A percentile compares a stretch with the other conserved stretches of the same genome.
Evolutionary conservation across 2,329 filamentous ascomycete species (phyloP).

Genomic region (Neofusicoccum kwambonambiense): DNA sequence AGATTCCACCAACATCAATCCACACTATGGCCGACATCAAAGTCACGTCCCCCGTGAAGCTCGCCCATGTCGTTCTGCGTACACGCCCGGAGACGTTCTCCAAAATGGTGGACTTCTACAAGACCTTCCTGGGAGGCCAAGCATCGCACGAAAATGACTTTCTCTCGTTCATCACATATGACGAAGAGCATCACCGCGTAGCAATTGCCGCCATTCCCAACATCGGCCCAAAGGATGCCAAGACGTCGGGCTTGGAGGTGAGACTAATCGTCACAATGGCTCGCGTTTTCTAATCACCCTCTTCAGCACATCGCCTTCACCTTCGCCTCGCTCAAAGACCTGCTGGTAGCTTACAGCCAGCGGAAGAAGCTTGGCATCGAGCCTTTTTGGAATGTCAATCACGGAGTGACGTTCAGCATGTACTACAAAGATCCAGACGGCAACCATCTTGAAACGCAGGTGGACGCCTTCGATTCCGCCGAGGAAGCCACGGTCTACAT

Average conservation of each 20-base stretch:
- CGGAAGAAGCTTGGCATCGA: constrained; percentile 37
- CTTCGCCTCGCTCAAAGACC: constrained; percentile 36
- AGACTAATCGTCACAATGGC: neutral
- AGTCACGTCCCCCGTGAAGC: constrained; percentile 5
- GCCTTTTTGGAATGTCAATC: constrained; percentile 48
- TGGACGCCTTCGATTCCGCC: constrained; percentile 36
- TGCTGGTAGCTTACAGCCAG: constrained; percentile 39
- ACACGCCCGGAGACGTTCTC: constrained; percentile 26
- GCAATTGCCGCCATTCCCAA: constrained; percentile 37
- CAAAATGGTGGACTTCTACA: constrained; percentile 40
- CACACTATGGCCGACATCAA: neutral
- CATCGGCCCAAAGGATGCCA: constrained; percentile 23
- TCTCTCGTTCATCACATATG: constrained; percentile 43
- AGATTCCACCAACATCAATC: too few species aligned
- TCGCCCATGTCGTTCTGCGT: constrained; percentile 32
- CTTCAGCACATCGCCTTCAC: constrained; percentile 43
- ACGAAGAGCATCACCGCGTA: constrained; percentile 51
- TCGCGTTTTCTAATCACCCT: constrained; percentile 18
- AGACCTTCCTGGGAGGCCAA: constrained; percentile 37
- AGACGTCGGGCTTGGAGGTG: constrained; percentile 32
- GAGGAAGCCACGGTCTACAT: constrained; percentile 45
- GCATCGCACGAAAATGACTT: constrained; percentile 26
- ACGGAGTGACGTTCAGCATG: constrained; percentile 48
- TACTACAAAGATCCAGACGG: constrained; percentile 53
- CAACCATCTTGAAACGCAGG: constrained; percentile 49